A percentile compares a stretch with the other conserved stretches of the same genome.
Conservation (phyloP, 2,329 filamentous ascomycete genomes). For the Anthostomella pinea region DNA sequence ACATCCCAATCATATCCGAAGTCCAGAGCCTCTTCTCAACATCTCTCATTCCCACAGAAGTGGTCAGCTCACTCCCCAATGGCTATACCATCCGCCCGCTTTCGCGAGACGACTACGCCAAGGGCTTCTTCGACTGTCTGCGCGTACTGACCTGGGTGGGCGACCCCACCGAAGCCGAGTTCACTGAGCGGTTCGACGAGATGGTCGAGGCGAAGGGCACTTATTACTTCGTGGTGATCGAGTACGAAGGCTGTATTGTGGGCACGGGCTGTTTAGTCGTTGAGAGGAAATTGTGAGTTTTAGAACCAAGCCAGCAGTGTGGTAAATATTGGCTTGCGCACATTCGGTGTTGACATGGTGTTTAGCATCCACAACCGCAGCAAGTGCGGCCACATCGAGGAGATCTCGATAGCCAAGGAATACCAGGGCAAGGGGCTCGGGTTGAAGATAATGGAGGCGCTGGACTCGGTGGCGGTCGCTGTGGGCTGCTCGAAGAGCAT, state of each 20-base stretch:
- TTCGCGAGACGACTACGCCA: slow-evolving; percentile 62
- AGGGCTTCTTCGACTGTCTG: slow-evolving; percentile 73
- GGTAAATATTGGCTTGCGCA: not conserved
- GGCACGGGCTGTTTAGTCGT: slow-evolving; percentile 74
- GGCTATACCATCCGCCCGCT: slow-evolving; percentile 71
- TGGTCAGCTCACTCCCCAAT: slow-evolving; percentile 59
- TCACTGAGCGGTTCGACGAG: slow-evolving; percentile 60
- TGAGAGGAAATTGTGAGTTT: slow-evolving; percentile 70
- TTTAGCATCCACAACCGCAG: slow-evolving; percentile 62
- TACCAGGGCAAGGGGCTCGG: slow-evolving; percentile 82
- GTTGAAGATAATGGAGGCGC: slow-evolving; percentile 70
- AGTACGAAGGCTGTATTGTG: slow-evolving; percentile 61
- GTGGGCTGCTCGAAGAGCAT: slow-evolving; percentile 81
- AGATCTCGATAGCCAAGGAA: slow-evolving; percentile 75
- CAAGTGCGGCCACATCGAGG: slow-evolving; percentile 76
- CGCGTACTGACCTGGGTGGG: slow-evolving; percentile 75
- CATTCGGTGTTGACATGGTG: not conserved
- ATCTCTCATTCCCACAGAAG: slow-evolving; percentile 62
- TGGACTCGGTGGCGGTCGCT: slow-evolving; percentile 69
- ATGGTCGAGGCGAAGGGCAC: slow-evolving; percentile 37
- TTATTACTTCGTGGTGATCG: slow-evolving; percentile 72
- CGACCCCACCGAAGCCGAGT: slow-evolving; percentile 55
- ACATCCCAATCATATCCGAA: slow-evolving; percentile 8
- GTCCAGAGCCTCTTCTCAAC: slow-evolving; percentile 58
- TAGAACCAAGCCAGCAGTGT: no score